Evolutionary conservation across 352 stramenopile genomes (phyloP).

Genomic region (Elongisporangium senticosum): DNA sequence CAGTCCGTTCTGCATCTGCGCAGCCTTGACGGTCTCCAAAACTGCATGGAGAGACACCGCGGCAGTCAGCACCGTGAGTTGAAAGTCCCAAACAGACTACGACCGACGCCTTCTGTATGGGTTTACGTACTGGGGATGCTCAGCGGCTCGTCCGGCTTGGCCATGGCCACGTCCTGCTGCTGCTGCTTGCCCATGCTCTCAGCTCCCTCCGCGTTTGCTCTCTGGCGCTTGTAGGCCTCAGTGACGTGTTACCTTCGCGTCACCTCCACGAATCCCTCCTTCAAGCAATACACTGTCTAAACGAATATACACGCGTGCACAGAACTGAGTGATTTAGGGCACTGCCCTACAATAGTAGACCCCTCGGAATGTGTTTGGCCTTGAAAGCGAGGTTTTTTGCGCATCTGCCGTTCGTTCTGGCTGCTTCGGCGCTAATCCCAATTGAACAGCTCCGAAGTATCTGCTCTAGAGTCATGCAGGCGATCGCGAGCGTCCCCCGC

Average conservation of each 20-base stretch:
- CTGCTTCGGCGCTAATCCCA: not conserved
- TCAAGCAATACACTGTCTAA: not conserved
- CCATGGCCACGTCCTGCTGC: constrained; percentile 16
- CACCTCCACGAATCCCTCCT: not conserved
- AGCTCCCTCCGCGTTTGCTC: not conserved
- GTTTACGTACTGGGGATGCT: constrained; percentile 42
- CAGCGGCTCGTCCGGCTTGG: constrained; percentile 26
- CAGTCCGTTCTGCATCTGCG: constrained; percentile 87
- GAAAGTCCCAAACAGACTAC: not conserved
- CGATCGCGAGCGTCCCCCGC: not conserved
- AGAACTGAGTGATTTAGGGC: not conserved
- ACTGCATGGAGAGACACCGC: constrained; percentile 21
- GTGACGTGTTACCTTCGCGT: not conserved
- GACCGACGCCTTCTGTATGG: not conserved
- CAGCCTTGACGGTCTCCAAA: constrained; percentile 85
- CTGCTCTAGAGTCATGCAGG: not conserved
- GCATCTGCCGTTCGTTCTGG: not conserved
- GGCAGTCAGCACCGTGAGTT: not conserved
- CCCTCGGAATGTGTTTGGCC: not conserved
- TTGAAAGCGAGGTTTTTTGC: not conserved
- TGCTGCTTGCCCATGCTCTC: not conserved
- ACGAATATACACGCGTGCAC: no score
- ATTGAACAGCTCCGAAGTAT: constrained; percentile 2
- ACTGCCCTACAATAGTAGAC: not conserved
- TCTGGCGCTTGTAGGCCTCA: not conserved